Evolutionary conservation across 768 basidiomycete genomes (phyloP).

Genomic region (Sarcodon aspratus): DNA sequence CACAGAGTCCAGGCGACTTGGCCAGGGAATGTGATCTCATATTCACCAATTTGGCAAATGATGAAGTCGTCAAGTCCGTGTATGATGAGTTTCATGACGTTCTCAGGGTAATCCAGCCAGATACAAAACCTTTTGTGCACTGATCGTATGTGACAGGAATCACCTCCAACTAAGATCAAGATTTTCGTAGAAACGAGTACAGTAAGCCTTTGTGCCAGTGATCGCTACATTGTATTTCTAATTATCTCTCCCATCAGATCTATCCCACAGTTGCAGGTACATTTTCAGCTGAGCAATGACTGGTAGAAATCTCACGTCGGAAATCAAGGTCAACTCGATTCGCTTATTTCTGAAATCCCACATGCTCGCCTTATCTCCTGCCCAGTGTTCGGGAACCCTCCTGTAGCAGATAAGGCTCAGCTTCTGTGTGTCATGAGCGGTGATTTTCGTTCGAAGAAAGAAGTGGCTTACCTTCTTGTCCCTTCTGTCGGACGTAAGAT

Average conservation of each 20-base stretch:
- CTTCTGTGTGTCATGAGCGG: slow-evolving; percentile 74
- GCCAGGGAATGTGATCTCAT: slow-evolving; percentile 62
- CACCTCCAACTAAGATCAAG: slow-evolving; percentile 38
- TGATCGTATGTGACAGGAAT: slow-evolving; percentile 10
- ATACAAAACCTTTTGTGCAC: background rate
- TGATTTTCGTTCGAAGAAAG: slow-evolving; percentile 73
- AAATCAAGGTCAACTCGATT: slow-evolving; percentile 53
- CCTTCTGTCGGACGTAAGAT: slow-evolving; percentile 72
- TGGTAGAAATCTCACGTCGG: background rate
- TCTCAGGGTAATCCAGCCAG: slow-evolving; percentile 31
- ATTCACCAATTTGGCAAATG: slow-evolving; percentile 63
- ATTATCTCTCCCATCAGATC: slow-evolving; percentile 23
- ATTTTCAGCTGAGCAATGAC: background rate
- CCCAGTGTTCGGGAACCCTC: slow-evolving; percentile 70
- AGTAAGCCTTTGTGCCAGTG: slow-evolving; percentile 26
- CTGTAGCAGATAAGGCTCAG: slow-evolving; percentile 49
- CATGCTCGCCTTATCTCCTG: slow-evolving; percentile 58
- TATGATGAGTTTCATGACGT: slow-evolving; percentile 51
- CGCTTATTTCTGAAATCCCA: slow-evolving; percentile 42
- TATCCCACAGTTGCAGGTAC: slow-evolving; percentile 42
- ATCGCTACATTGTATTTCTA: slow-evolving; percentile 11
- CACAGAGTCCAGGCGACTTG: slow-evolving; percentile 44
- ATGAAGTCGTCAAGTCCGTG: slow-evolving; percentile 53
- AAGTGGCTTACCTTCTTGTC: slow-evolving; percentile 65
- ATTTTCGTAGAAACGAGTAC: slow-evolving; percentile 85